Percentiles rank a stretch among this genome's conserved stretches.
These are phyloP conservation scores for Tephrocybe rancida DNA, from an alignment of 768 basidiomycete species.

Conservation along the genomic window DNA sequence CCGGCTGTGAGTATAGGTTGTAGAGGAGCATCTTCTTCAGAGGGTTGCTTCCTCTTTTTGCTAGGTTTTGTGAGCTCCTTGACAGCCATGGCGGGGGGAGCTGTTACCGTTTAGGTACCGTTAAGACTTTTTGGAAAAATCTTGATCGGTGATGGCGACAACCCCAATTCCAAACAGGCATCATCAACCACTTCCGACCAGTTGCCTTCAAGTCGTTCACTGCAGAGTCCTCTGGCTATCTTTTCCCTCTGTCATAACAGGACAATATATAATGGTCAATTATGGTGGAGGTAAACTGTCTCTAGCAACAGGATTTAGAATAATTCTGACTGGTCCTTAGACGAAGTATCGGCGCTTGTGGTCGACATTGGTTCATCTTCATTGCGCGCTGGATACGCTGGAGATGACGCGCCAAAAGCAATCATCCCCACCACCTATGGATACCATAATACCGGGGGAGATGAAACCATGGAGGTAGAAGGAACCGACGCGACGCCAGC, in stretches of 20 bases:
- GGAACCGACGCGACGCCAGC: slow-evolving; percentile 32
- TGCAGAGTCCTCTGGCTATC: too few relatives aligned
- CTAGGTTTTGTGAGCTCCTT: slow-evolving; percentile 33
- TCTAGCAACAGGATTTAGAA: slow-evolving; percentile 4
- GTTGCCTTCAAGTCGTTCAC: too few relatives aligned
- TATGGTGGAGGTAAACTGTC: slow-evolving; percentile 77
- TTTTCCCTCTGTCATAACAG: neutral
- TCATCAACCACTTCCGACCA: slow-evolving; percentile 21
- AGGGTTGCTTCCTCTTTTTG: slow-evolving; percentile 63
- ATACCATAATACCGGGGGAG: slow-evolving; percentile 55
- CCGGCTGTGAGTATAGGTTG: slow-evolving; percentile 41
- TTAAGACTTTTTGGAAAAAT: slow-evolving; percentile 23
- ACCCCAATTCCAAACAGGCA: slow-evolving; percentile 26
- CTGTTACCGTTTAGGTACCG: slow-evolving; percentile 11
- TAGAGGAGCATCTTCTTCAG: slow-evolving; percentile 36
- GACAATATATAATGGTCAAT: slow-evolving; percentile 63
- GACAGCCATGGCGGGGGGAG: slow-evolving; percentile 36
- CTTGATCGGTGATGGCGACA: slow-evolving; percentile 23
- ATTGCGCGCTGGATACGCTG: slow-evolving; percentile 93
- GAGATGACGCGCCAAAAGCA: slow-evolving; percentile 93
- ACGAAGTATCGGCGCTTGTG: slow-evolving; percentile 97
- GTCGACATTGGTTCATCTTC: slow-evolving; percentile 92
- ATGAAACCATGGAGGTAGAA: slow-evolving; percentile 55
- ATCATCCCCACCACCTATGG: slow-evolving; percentile 91
- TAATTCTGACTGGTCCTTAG: slow-evolving; percentile 39